Conservation (phyloP, 2,329 filamentous ascomycete species). For the Apiospora kogelbergensis region DNA sequence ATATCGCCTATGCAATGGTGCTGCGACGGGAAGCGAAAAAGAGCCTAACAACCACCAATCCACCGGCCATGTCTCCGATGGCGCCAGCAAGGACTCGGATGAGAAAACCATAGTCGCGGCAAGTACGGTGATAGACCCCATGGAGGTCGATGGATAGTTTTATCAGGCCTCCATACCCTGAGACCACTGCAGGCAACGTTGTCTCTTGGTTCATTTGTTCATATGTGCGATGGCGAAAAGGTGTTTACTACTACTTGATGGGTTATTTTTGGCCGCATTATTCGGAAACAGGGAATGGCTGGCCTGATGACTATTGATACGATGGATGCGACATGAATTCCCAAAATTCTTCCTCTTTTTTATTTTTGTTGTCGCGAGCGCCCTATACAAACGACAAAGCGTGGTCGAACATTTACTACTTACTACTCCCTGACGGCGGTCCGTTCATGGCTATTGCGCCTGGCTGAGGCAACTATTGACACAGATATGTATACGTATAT, state of each 20-base stretch:
- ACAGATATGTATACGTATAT: not conserved
- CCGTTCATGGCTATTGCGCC: not conserved
- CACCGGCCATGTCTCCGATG: conserved; percentile 29
- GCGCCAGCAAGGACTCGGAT: conserved; percentile 27
- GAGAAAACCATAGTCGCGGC: conserved; percentile 35
- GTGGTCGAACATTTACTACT: conserved; percentile 6
- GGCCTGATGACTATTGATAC: conserved; percentile 8
- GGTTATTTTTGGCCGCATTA: conserved; percentile 1
- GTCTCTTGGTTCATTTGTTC: not conserved
- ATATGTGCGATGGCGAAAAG: conserved; percentile 7
- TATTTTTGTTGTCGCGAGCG: not conserved
- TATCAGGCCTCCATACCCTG: not conserved
- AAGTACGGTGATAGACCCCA: conserved; percentile 33
- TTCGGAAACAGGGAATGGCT: conserved; percentile 1
- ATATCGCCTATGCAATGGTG: conserved; percentile 52
- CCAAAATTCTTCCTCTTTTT: conserved; percentile 10
- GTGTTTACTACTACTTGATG: conserved; percentile 3
- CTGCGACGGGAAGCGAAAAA: conserved; percentile 31
- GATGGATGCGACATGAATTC: conserved; percentile 17
- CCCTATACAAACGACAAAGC: conserved; percentile 5
- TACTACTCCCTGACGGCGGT: not conserved
- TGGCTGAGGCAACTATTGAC: not conserved
- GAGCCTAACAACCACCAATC: conserved; percentile 24
- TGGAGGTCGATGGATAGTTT: conserved; percentile 34
- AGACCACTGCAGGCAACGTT: conserved; percentile 5